A percentile compares a stretch with the other conserved stretches of the same genome.
Conservation (phyloP, 768 basidiomycete species). For the Gymnopilus dilepis region DNA sequence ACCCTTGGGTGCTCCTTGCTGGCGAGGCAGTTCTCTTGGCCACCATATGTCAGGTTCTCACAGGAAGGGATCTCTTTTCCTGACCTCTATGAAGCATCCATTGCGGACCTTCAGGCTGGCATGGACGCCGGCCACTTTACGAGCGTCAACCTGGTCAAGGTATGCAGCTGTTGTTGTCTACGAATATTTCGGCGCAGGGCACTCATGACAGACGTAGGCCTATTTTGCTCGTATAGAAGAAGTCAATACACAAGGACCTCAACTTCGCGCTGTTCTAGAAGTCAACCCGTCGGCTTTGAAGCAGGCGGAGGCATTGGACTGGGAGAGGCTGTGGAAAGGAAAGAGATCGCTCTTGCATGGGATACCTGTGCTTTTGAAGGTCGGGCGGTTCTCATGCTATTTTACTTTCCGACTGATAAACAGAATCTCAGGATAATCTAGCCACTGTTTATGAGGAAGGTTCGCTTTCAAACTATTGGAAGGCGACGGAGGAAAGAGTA, state of each 20-base stretch:
- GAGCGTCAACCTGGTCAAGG: slow-evolving; percentile 67
- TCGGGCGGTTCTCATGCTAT: slow-evolving; percentile 6
- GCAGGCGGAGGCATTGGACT: slow-evolving; percentile 55
- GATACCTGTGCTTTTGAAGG: slow-evolving; percentile 59
- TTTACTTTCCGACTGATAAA: not conserved
- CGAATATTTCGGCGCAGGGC: not conserved
- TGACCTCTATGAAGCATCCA: slow-evolving; percentile 65
- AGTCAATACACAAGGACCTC: slow-evolving; percentile 63
- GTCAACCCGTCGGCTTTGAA: slow-evolving; percentile 55
- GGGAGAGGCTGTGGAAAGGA: slow-evolving; percentile 44
- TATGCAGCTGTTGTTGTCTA: slow-evolving; percentile 22
- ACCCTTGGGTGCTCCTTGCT: not conserved
- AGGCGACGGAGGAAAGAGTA: too few species aligned
- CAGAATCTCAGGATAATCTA: slow-evolving; percentile 45
- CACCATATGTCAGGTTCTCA: not conserved
- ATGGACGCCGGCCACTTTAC: slow-evolving; percentile 54
- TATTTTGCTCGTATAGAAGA: slow-evolving; percentile 59
- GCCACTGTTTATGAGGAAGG: slow-evolving; percentile 50
- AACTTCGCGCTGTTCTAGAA: slow-evolving; percentile 63
- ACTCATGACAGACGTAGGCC: too few species aligned
- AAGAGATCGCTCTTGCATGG: slow-evolving; percentile 56
- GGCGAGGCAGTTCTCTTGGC: not conserved
- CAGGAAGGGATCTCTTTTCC: slow-evolving; percentile 36
- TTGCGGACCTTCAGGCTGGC: slow-evolving; percentile 58
- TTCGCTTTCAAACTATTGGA: slow-evolving; percentile 12